Base-by-base conservation (phyloP, 306 rosid species). In the Comarum palustre region DNA sequence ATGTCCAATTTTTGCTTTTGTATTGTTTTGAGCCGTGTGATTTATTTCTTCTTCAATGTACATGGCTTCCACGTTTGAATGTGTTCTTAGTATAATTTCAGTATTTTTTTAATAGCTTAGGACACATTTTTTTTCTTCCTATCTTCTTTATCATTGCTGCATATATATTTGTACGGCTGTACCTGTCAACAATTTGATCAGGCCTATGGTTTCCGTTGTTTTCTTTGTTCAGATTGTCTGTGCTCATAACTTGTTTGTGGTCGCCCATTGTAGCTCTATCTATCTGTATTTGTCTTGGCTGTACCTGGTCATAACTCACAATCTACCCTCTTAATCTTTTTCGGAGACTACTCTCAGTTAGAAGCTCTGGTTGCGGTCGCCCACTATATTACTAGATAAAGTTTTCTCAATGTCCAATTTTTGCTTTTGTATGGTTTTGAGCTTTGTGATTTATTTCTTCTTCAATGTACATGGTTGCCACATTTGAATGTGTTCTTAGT, bases 311-410 rank as follows among this genome's bases (percentile, higher is more conserved):
- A 83, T 76, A 68, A 63, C 72, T 83, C n/a, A n/a, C n/a, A 80
- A 73, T 61, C 59, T 80, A 78, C 79, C 48, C 43, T 81, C 64
- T 73, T 80, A 68, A 63, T 75, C 79, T 86, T n/a, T n/a, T 82
- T 82, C 93, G 88, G 96, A 84, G 84, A 85, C 81, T 84, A 84
- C 91, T 80, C 60, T 90, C 87, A 79, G 84, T 86, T 90, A 81
- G 96, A 90, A 83, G 90, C 88, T 80, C 84, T 80, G 73, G 92
- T 88, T 75, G 96, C n/a, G n/a, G n/a, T n/a, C n/a, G n/a, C n/a
- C n/a, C n/a, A n/a, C n/a, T n/a, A n/a, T n/a, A n/a, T n/a, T n/a
- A n/a, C n/a, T n/a, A n/a, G n/a, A n/a, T n/a, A n/a, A n/a, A n/a
- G n/a, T n/a, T n/a, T n/a, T n/a, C n/a, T n/a, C n/a, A n/a, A n/a